These are phyloP conservation scores for Tardiomyces blankii DNA, from an alignment of 1,139 yeast species.

Conservation along the genomic window DNA sequence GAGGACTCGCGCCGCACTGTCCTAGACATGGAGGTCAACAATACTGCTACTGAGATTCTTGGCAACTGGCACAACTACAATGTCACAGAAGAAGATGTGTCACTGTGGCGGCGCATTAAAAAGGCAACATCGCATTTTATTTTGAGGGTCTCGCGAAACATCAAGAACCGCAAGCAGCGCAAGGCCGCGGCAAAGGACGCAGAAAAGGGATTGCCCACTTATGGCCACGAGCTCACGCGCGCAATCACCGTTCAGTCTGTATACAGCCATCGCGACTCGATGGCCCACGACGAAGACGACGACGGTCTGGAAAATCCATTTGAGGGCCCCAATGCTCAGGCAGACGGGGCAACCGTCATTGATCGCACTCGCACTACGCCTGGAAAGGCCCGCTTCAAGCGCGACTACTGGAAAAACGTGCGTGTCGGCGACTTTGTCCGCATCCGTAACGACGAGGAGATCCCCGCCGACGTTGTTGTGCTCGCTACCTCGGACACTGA, in stretches of 20 bases:
- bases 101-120: slow-evolving; percentile 58
- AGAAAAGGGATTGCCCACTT: neutral
- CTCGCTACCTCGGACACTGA: slow-evolving; percentile 78
- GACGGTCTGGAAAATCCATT: slow-evolving; percentile 5
- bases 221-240: slow-evolving; percentile 11
- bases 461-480: slow-evolving; percentile 83
- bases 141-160: slow-evolving; percentile 11
- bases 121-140: slow-evolving; percentile 31
- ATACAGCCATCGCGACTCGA: neutral
- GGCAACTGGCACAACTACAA: slow-evolving; percentile 64
- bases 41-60: slow-evolving; percentile 71
- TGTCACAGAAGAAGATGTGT: slow-evolving; percentile 54
- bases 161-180: slow-evolving; percentile 6
- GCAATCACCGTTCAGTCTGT: slow-evolving; percentile 7
- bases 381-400: slow-evolving; percentile 43
- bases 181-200: neutral
- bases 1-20: slow-evolving; percentile 84
- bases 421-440: slow-evolving; percentile 84
- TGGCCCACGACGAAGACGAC: slow-evolving; percentile 2
- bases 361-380: slow-evolving; percentile 23
- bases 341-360: slow-evolving; percentile 18
- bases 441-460: slow-evolving; percentile 76
- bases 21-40: slow-evolving; percentile 76
- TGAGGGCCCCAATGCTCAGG: slow-evolving; percentile 5
- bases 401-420: slow-evolving; percentile 78